Evolutionary conservation across 2,329 filamentous ascomycete genomes (phyloP), one percentile per base, ranked within the genome.

Genomic region (Colletotrichum orbiculare): DNA sequence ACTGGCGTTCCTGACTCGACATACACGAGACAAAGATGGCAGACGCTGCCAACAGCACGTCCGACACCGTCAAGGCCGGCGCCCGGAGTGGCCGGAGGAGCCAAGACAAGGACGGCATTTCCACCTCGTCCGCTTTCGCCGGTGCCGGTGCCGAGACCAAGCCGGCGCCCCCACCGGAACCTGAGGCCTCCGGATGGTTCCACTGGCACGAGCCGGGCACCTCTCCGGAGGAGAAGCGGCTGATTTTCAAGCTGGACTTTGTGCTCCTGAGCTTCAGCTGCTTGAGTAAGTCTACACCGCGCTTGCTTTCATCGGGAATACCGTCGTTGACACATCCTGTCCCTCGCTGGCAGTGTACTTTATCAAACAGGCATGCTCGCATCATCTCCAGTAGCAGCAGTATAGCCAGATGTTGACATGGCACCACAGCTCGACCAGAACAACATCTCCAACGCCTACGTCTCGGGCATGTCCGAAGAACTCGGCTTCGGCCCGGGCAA

Each of bases 221-320:
- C 0, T 75, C 73, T 9, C 72, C 71, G 2, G 74, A 77, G 64
- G 80, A 85, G 69, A 80, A 80, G 60, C 75, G 72, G 45, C 77
- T 86, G 9, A 75, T 84, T 15, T 74, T 79, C 58, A 85, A 85
- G 70, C 77, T 85, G 34, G 83, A 85, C 68, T 80, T 79, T 70
- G 84, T 83, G 62, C 75, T 85, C 7, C 41, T 78, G 7, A 72
- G 68, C 11, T 76, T 69, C 63, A 77, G 75, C 10, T 84, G 82
- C 52, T 68, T 85, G 3, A 79, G 25, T 25, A 25, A 25, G 25
- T 25, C 25, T 25, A 1, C 4, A 4, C 25, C 4, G 25, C 25
- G 25, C 25, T 25, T 25, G 25, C 25, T 25, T 25, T 25, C 25
- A 5, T 25, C 25, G 25, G 25, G 25, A 25, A 25, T 25, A 25